phyloP scores from a whole-genome alignment of 306 rosid genomes.

The Quercus dentata region DNA sequence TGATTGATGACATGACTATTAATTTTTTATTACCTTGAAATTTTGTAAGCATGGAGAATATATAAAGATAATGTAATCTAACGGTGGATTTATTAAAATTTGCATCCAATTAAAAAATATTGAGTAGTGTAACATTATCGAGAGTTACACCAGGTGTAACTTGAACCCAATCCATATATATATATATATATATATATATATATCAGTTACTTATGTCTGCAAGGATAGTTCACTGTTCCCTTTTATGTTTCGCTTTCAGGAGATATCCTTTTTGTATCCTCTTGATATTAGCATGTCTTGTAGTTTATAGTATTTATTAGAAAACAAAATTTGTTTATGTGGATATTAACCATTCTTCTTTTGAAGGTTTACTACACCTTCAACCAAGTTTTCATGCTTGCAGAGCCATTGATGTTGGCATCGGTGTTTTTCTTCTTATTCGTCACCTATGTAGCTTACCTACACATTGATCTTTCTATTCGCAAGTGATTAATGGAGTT shows the following conservation, averaged over 20 bases:
- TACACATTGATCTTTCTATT: slow-evolving; percentile 77
- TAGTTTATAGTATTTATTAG: background rate
- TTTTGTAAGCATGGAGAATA: no score
- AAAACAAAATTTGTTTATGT: background rate
- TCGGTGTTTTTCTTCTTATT: slow-evolving; percentile 74
- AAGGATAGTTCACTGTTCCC: background rate
- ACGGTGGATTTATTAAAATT: no score
- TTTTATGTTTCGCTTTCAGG: background rate
- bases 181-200: no score
- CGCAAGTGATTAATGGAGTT: slow-evolving; percentile 50
- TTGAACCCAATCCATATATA: no score
- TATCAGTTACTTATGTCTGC: background rate
- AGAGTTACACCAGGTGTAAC: no score
- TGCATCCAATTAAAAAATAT: no score
- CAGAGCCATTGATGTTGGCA: slow-evolving; percentile 88
- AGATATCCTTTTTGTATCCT: background rate
- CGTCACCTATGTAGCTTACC: slow-evolving; percentile 68
- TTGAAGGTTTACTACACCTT: slow-evolving; percentile 81
- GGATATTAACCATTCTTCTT: slow-evolving; percentile 15
- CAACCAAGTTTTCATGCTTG: slow-evolving; percentile 89
- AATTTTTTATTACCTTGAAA: no score
- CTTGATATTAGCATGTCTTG: background rate
- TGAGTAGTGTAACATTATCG: no score
- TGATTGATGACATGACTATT: no score
- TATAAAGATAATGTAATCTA: no score